Evolutionary conservation across 352 stramenopile genomes (phyloP), one percentile per base, ranked within the genome.

Genomic region (Pythium aristosporum): DNA sequence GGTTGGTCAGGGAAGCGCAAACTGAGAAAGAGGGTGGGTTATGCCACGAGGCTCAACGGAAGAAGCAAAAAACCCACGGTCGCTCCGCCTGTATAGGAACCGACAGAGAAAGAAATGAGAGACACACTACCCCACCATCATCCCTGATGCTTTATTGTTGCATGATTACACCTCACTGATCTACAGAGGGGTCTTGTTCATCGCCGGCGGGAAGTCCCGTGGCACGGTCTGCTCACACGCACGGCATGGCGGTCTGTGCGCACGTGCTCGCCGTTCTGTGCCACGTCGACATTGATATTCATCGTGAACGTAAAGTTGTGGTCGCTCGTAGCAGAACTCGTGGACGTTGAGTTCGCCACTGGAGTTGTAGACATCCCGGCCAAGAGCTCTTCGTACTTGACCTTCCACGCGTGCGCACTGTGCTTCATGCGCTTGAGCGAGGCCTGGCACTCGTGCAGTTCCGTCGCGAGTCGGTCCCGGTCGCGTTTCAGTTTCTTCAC

Each of bases 321-420:
- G 41, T 53, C 39, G 43, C 21, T 41, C 13, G 20, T 20, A 6
- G 20, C 21, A 10, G 23, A 30, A 21, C 13, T 5, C 43, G 44
- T 25, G 7, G 34, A 39, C 25, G 6, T 20, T 15, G 25, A n/a
- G 1, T 25, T 8, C 20, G 30, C 20, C 21, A n/a, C 2, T 10
- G 30, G 30, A 15, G 16, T n/a, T 54, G 6, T 54, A 0, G 55
- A 2, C 18, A 30, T 12, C 2, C 39, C 39, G 10, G 39, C 39
- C 23, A 65, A n/a, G 8, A 60, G 49, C 20, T 67, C 60, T 32
- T 67, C 51, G 60, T 63, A 65, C 58, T 65, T 58, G 58, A 49
- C 16, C 18, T 59, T 65, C 48, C 58, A 65, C 37, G 23, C 47
- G 39, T 57, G 21, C 9, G 49, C 49, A 20, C 39, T 65, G 7